phyloP scores from a whole-genome alignment of 2,329 filamentous ascomycete species.

The Fusarium coicis region DNA sequence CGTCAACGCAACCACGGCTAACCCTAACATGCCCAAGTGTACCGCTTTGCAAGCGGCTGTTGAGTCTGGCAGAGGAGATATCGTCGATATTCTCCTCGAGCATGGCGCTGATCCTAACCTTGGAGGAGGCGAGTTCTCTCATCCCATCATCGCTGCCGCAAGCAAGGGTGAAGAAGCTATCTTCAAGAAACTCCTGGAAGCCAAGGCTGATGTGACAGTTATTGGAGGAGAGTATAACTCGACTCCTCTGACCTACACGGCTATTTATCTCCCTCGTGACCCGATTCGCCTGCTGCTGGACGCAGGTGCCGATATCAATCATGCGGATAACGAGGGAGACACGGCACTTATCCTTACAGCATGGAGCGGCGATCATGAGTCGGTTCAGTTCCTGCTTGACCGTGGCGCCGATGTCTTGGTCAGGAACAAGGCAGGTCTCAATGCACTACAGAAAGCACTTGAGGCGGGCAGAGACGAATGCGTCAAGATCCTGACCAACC shows the following conservation, averaged over 20 bases:
- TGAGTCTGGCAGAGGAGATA: slow-evolving; percentile 48
- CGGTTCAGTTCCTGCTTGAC: slow-evolving; percentile 18
- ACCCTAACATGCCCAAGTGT: slow-evolving; percentile 45
- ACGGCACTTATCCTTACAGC: slow-evolving; percentile 54
- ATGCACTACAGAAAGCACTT: slow-evolving; percentile 14
- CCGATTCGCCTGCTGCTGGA: slow-evolving; percentile 49
- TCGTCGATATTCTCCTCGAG: slow-evolving; percentile 52
- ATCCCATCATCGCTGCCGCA: slow-evolving; percentile 53
- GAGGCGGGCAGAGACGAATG: slow-evolving; percentile 25
- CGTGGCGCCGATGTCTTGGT: slow-evolving; percentile 20
- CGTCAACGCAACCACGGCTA: slow-evolving; percentile 47
- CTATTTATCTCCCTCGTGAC: slow-evolving; percentile 47
- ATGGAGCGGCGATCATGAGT: slow-evolving; percentile 42
- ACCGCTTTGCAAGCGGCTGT: slow-evolving; percentile 55
- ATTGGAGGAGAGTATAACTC: slow-evolving; percentile 48
- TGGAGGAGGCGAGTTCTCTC: slow-evolving; percentile 48
- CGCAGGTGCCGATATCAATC: slow-evolving; percentile 52
- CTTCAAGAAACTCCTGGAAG: slow-evolving; percentile 49
- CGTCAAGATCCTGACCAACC: slow-evolving; percentile 49
- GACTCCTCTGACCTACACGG: slow-evolving; percentile 53
- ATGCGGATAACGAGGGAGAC: slow-evolving; percentile 48
- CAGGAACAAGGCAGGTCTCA: not conserved
- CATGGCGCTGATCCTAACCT: slow-evolving; percentile 51
- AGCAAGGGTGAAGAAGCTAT: slow-evolving; percentile 49
- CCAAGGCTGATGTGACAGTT: slow-evolving; percentile 51